A percentile compares a stretch with the other conserved stretches of the same genome.
phyloP scores from a whole-genome alignment of 345 rosid species.

The Lepidium sativum region DNA sequence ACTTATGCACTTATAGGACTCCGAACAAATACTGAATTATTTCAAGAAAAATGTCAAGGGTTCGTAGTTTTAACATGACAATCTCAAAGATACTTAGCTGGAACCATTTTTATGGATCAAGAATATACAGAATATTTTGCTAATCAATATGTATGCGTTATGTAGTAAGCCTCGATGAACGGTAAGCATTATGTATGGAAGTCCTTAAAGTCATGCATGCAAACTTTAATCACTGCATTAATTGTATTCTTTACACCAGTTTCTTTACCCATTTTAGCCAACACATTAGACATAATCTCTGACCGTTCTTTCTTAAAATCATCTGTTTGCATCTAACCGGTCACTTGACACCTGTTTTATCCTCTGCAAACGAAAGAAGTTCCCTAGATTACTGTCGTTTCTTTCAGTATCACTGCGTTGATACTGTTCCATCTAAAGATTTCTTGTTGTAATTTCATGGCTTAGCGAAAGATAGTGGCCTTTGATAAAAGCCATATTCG shows the following conservation, averaged over 20 bases:
- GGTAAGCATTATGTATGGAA: constrained; percentile 38
- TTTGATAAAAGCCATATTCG: too few relatives aligned
- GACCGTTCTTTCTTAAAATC: constrained; percentile 28
- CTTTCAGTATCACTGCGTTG: background rate
- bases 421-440: too few relatives aligned
- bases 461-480: too few relatives aligned
- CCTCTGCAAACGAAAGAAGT: background rate
- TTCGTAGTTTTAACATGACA: background rate
- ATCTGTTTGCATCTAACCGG: constrained; percentile 47
- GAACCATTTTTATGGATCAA: background rate
- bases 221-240: constrained; percentile 35
- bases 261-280: constrained; percentile 54
- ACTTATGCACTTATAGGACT: background rate
- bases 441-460: too few relatives aligned
- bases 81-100: background rate
- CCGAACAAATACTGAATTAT: background rate
- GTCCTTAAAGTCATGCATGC: too few relatives aligned
- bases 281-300: constrained; percentile 30
- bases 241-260: constrained; percentile 52
- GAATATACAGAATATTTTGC: background rate
- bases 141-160: background rate
- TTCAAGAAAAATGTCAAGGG: background rate
- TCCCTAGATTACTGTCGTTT: background rate
- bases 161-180: background rate
- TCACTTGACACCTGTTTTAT: constrained; percentile 32